phyloP scores from a whole-genome alignment of 140 eudicot genomes.

The Oenanthe javanica region DNA sequence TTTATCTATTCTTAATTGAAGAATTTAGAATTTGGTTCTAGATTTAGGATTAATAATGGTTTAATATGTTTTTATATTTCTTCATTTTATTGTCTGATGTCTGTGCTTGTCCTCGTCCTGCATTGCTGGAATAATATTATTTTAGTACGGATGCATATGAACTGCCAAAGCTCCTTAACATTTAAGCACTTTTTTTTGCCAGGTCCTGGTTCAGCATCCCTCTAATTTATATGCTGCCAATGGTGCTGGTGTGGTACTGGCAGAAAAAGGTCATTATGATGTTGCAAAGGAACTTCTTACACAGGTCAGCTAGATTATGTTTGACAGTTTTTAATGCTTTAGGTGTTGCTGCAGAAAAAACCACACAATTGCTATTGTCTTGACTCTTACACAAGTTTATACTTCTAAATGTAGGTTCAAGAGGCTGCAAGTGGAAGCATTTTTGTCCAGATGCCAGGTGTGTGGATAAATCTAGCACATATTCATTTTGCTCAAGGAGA shows the following conservation, averaged over 20 bases:
- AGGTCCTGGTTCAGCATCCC: constrained; percentile 72
- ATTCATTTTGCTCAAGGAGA: constrained; percentile 98
- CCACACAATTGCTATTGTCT: background rate
- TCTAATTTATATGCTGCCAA: constrained; percentile 95
- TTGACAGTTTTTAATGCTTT: background rate
- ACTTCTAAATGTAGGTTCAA: constrained; percentile 55
- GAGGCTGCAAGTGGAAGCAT: constrained; percentile 97
- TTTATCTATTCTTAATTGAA: background rate
- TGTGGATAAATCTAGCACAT: constrained; percentile 96
- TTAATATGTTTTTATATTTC: background rate
- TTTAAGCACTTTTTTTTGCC: constrained; percentile 2
- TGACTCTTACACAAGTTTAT: background rate
- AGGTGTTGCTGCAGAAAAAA: background rate
- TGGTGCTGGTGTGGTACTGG: constrained; percentile 92
- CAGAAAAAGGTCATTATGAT: constrained; percentile 97
- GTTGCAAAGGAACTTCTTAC: constrained; percentile 87
- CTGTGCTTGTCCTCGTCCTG: background rate
- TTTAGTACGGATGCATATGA: background rate
- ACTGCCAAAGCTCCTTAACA: background rate
- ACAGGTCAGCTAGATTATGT: constrained; percentile 44
- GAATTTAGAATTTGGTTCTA: background rate
- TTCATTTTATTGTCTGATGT: background rate
- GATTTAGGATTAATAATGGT: background rate
- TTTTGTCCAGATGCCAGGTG: constrained; percentile 94
- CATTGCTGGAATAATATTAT: background rate